Conservation (phyloP, 768 basidiomycete species). For the Boletus rubescentipes region DNA sequence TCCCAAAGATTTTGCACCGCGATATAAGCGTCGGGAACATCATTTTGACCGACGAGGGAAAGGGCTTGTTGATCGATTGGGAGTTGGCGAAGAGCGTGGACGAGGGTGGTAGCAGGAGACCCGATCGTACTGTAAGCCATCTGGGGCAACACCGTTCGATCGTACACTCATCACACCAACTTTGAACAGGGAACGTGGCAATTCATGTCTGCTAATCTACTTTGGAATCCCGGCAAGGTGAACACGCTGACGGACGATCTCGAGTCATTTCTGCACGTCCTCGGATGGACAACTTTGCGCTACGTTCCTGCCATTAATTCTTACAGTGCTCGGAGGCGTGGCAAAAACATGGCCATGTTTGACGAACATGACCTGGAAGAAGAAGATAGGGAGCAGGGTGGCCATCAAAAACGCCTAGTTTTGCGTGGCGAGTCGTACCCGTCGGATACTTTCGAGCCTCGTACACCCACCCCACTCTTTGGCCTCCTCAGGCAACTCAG, state of each 20-base stretch:
- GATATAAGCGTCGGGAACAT: no score
- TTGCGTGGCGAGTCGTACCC: background rate
- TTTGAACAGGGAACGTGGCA: no score
- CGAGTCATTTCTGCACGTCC: slow-evolving; percentile 35
- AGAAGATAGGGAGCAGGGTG: no score
- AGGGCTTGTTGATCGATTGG: no score
- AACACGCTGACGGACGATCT: slow-evolving; percentile 30
- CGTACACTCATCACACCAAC: no score
- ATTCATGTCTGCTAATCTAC: no score
- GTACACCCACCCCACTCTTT: no score
- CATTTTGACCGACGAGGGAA: no score
- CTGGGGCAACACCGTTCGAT: no score
- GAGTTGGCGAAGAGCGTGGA: slow-evolving; percentile 1
- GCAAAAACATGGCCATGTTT: background rate
- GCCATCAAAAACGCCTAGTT: background rate
- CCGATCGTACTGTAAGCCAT: background rate
- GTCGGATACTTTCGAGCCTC: background rate
- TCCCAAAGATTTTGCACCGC: slow-evolving; percentile 19
- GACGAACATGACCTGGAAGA: background rate
- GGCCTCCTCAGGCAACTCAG: background rate
- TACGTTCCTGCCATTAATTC: background rate
- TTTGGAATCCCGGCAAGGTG: no score
- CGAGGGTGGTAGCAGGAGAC: background rate
- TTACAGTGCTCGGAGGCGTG: background rate
- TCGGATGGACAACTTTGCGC: slow-evolving; percentile 3